Evolutionary conservation across 2,329 filamentous ascomycete species (phyloP).

Genomic region (Elsinoe australis): DNA sequence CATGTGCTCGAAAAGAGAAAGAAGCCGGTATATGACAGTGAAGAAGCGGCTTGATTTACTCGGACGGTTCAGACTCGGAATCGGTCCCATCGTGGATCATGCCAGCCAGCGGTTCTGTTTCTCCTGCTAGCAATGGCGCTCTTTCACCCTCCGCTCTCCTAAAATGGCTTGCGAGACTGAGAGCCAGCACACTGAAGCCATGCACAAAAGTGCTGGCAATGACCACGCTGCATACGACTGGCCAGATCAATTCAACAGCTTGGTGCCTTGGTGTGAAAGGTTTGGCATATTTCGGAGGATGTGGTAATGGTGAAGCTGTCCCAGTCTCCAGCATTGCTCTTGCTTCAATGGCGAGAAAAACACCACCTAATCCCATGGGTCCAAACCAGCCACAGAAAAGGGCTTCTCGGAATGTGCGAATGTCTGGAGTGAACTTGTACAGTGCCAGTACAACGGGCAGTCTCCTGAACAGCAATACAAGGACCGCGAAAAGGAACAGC

Average conservation of each 20-base stretch:
- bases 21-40: slow-evolving; percentile 17
- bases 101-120: slow-evolving; percentile 43
- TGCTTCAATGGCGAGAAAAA: slow-evolving; percentile 51
- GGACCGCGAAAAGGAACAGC: slow-evolving; percentile 40
- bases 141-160: slow-evolving; percentile 40
- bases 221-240: slow-evolving; percentile 48
- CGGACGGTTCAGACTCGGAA: slow-evolving; percentile 24
- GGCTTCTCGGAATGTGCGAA: slow-evolving; percentile 45
- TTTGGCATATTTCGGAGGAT: slow-evolving; percentile 35
- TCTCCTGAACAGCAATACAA: slow-evolving; percentile 47
- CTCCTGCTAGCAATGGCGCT: slow-evolving; percentile 42
- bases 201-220: slow-evolving; percentile 49
- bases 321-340: slow-evolving; percentile 46
- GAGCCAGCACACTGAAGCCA: slow-evolving; percentile 45
- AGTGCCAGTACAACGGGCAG: slow-evolving; percentile 45
- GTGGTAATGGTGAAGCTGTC: slow-evolving; percentile 37
- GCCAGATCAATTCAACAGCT: slow-evolving; percentile 45
- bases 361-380: slow-evolving; percentile 50
- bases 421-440: slow-evolving; percentile 43
- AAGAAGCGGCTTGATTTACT: not conserved
- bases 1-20: slow-evolving; percentile 21
- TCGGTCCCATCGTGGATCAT: slow-evolving; percentile 43
- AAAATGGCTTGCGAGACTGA: slow-evolving; percentile 45
- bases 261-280: slow-evolving; percentile 29
- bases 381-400: slow-evolving; percentile 52